Base-by-base conservation (phyloP, 495 filamentous ascomycete genomes). In the Lophiostoma macrostomum region DNA sequence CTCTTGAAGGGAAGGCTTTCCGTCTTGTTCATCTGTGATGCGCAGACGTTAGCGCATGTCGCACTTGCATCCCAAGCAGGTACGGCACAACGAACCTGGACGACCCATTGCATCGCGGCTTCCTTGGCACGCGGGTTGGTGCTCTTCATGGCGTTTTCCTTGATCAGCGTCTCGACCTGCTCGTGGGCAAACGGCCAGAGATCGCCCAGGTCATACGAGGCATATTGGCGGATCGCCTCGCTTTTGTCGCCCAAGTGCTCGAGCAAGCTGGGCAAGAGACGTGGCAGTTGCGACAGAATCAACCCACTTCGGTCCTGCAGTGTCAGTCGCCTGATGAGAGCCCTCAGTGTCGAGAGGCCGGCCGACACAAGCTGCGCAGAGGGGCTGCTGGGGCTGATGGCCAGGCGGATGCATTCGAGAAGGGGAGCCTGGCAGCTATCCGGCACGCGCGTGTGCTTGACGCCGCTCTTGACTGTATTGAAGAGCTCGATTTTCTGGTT, bases 241-340 rank as follows among this genome's bases (percentile, higher is more conserved):
- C 90, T 90, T 56, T 81, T 81, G 65, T 97, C 91, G 19, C 90
- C 90, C 38, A 97, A 79, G 57, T 90, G 86, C 34, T 97, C 91
- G 38, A 90, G 70, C 32, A 96, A 75, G 22, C 88, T 65, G 1
- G 88, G 84, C 44, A 76, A 75, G 35, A 95, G 73, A 22, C 79
- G 81, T 35, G 80, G 76, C 3, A 76, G 76, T 14, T 85, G 83
- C 53, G 82, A 74, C 30, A 81, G 79, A n/a, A 82, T 66, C 39
- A 87, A 69, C 56, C 77, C 75, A 39, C 84, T 81, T 29, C 86
- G 81, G 25, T 93, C 86, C 70, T 97, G 91, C 30, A 90, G 81
- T 38, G 79, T 76, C 41, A 97, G 72, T 22, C 91, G 83, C 69
- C 90, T 90, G 49, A 91, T 73, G 55, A 95, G 75, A 67, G 96